phyloP scores from a whole-genome alignment of 768 basidiomycete genomes.

The Gelatoporia subvermispora region DNA sequence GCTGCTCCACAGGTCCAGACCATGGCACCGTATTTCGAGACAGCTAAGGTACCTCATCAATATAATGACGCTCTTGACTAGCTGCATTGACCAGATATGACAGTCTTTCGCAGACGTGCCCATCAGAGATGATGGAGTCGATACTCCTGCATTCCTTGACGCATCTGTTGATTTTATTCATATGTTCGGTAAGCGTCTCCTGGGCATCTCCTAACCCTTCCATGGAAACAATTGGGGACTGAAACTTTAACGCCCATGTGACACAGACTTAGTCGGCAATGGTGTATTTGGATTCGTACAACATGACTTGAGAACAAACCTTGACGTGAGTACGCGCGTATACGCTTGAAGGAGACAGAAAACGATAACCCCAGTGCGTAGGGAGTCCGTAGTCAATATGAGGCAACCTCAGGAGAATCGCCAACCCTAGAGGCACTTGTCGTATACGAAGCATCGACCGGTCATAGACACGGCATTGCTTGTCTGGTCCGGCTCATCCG shows the following conservation, averaged over 20 bases:
- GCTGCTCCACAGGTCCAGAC: neutral
- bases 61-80: neutral
- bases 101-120: constrained; percentile 88
- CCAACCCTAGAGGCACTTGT: constrained; percentile 60
- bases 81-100: neutral
- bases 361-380: too few species aligned
- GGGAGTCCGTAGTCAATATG: constrained; percentile 62
- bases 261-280: constrained; percentile 59
- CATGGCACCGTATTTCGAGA: constrained; percentile 64
- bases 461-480: constrained; percentile 45
- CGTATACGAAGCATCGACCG: constrained; percentile 39
- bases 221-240: neutral
- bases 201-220: neutral
- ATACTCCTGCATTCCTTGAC: constrained; percentile 76
- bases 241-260: neutral
- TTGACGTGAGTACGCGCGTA: constrained; percentile 49
- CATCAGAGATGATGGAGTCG: constrained; percentile 69
- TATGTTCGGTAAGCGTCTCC: constrained; percentile 53
- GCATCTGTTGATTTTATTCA: constrained; percentile 82
- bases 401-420: constrained; percentile 37
- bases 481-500: constrained; percentile 64
- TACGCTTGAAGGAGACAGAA: too few species aligned
- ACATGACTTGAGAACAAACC: constrained; percentile 62
- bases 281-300: constrained; percentile 73
- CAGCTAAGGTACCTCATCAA: constrained; percentile 49